Evolutionary conservation across 139 green algal genomes (phyloP), one percentile per base, ranked within the genome.

Genomic region (Picochlorum costavermella): DNA sequence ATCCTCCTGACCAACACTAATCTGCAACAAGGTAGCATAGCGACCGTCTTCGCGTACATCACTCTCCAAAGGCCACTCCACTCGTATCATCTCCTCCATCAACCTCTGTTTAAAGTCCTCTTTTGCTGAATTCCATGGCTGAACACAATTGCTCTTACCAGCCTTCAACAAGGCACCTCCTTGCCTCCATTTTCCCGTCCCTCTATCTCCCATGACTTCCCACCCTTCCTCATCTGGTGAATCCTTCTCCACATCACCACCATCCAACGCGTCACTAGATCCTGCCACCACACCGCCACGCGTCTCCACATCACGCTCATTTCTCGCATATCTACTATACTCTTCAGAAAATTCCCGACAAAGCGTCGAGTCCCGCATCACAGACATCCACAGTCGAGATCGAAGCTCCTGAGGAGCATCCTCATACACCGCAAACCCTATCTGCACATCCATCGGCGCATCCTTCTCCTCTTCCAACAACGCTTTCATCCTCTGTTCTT

Each of bases 371-470:
- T 77, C 65, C 65, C 73, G 46, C 48, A 77, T 58, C 57, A 96
- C 51, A 3, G 81, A 83, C 43, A 84, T 78, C 87, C 88, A 96
- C 58, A 96, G 76, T 2, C 89, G 76, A 4, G 72, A 81, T 2
- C 89, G 75, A 49, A 95, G 60, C 68, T 96, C 87, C 71, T 95
- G 87, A 3, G 82, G 83, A 16, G 84, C 81, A 45, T 88, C 76
- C 57, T 87, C 81, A 46, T 80, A 87, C 45, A 92, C 60, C 37
- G 81, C 50, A 20, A 71, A 71, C 1, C 76, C 83, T n/a, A 85
- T 63, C 64, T 85, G 79, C 44, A 81, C 62, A 49, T 86, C 78
- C 36, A 85, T 74, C 1, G 78, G 79, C n/a, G 74, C 60, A 40
- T 84, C 77, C 3, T 63, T 60, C 61, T 78, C 70, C 69, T 79